Conservation (phyloP, 345 rosid genomes). For the Populus deltoides region DNA sequence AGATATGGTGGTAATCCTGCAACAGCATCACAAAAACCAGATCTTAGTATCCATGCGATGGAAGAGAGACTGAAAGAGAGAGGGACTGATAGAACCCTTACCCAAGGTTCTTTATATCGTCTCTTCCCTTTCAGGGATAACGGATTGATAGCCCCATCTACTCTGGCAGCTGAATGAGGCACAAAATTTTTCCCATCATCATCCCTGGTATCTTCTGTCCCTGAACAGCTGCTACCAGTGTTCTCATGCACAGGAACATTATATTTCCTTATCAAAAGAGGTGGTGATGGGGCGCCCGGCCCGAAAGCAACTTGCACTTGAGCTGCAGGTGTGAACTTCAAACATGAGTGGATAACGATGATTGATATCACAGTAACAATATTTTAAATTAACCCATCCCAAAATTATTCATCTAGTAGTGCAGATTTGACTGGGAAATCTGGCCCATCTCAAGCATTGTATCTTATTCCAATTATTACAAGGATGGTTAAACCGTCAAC, state of each 20-base stretch:
- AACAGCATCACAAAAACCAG: neutral
- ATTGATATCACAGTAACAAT: too few species aligned
- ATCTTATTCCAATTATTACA: too few species aligned
- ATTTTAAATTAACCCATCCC: too few species aligned
- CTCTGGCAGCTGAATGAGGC: slow-evolving; percentile 15
- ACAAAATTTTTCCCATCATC: slow-evolving; percentile 10
- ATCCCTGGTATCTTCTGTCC: slow-evolving; percentile 14
- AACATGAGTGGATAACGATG: slow-evolving; percentile 5
- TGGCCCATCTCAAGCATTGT: too few species aligned
- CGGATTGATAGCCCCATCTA: slow-evolving; percentile 19
- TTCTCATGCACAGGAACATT: slow-evolving; percentile 28
- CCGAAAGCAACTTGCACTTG: slow-evolving; percentile 51
- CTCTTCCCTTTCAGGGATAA: slow-evolving; percentile 16
- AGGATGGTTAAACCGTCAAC: too few species aligned
- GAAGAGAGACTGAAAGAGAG: neutral
- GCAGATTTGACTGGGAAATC: too few species aligned
- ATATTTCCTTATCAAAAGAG: slow-evolving; percentile 32
- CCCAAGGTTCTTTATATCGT: slow-evolving; percentile 24
- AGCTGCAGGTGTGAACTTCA: slow-evolving; percentile 35
- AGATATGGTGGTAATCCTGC: slow-evolving; percentile 23
- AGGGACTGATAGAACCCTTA: neutral
- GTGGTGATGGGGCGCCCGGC: slow-evolving; percentile 33
- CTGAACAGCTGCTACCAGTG: slow-evolving; percentile 21
- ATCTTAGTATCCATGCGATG: neutral
- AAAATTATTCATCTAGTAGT: too few species aligned